A percentile compares a stretch with the other conserved stretches of the same genome.
Evolutionary conservation across 108 stramenopile species (phyloP).

Genomic region (Skeletonema tropicum): DNA sequence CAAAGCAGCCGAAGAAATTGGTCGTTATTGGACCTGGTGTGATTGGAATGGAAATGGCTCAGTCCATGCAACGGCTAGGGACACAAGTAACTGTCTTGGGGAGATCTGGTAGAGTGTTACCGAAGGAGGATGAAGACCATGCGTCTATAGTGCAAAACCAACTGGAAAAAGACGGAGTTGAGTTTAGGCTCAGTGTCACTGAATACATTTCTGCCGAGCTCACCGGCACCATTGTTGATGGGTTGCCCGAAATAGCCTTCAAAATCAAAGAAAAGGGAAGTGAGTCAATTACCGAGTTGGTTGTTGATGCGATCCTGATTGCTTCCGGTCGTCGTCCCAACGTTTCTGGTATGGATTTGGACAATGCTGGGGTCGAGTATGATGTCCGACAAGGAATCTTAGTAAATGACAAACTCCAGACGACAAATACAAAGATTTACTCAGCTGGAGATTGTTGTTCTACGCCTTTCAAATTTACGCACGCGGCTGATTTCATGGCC

Average conservation of each 20-base stretch:
- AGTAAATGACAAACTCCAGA: conserved; percentile 84
- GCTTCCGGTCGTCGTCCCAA: conserved; percentile 89
- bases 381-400: conserved; percentile 70
- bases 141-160: conserved; percentile 59
- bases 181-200: conserved; percentile 50
- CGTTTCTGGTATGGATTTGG: conserved; percentile 85
- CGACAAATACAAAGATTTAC: conserved; percentile 69
- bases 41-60: conserved; percentile 91
- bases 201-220: conserved; percentile 56
- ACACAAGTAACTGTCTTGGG: conserved; percentile 79
- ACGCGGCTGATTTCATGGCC: conserved; percentile 90
- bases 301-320: conserved; percentile 73
- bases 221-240: conserved; percentile 54
- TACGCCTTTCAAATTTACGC: conserved; percentile 84
- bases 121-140: conserved; percentile 80
- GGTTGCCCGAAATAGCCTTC: conserved; percentile 54
- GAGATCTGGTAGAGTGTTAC: conserved; percentile 66
- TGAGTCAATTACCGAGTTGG: conserved; percentile 23
- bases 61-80: conserved; percentile 86
- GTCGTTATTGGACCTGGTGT: conserved; percentile 88
- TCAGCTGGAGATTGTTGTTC: conserved; percentile 85
- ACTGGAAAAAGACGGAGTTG: conserved; percentile 67
- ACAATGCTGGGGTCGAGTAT: conserved; percentile 77
- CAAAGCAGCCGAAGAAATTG: conserved; percentile 72
- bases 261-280: conserved; percentile 50